Base-by-base conservation (phyloP, 495 filamentous ascomycete species). In the Penicillium cosmopolitanum region DNA sequence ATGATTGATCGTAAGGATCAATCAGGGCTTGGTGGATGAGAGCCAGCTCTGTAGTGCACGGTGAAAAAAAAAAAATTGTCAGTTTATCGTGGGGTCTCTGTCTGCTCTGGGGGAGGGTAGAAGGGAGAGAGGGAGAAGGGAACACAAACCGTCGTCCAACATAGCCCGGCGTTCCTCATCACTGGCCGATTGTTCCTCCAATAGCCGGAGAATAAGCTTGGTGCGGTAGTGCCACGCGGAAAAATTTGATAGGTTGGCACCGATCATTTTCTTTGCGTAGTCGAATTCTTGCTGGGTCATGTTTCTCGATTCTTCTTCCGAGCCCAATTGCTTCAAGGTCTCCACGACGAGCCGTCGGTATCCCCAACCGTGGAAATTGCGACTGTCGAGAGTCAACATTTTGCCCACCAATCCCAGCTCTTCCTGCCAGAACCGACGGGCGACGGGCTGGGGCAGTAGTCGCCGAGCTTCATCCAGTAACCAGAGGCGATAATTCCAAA, bases 401-500 rank as follows among this genome's bases (percentile, higher is more conserved):
- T 94, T 94, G 51, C 84, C 81, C 15, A 90, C 89, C 10, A 98
- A 79, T 1, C 70, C 82, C 9, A 99, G 83, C 68, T 99, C 95
- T 53, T 86, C 83, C 65, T 89, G 80, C 96, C 94, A 98, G 21
- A 96, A 76, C 50, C 77, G 66, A 15, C 83, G 81, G 2, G 89
- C 81, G n/a, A 77, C 63, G 0, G 73, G 12, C 4, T 69, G 48
- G 11, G 84, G 81, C 8, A 96, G 79, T 35, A 86, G 79, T 11
- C 75, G 70, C 43, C 87, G 88, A 46, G 86, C 85, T 70, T 91
- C 84, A 48, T 87, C 76, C 16, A 99, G 78, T 1, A 93, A 77
- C 95, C 96, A 98, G 12, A 87, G 74, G n/a, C 95, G 88, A 75
- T 97, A 91, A 71, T 96, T 96, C 95, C 95, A 99, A 44, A 99